Base-by-base conservation (phyloP, 2,329 filamentous ascomycete genomes). In the Endoconidiophora laricicola region DNA sequence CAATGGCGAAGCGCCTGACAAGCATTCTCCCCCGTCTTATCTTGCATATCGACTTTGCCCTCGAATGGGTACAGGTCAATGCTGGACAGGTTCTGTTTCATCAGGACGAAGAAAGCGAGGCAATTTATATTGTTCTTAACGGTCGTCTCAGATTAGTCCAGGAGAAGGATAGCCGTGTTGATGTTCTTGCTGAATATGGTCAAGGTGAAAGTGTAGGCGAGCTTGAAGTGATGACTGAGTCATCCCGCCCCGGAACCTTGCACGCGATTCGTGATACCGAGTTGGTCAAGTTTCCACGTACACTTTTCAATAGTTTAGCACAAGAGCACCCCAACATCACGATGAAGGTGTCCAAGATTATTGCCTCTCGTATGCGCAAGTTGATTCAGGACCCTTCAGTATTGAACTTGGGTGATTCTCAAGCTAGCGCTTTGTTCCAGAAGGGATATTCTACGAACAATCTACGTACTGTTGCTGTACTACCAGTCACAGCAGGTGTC, bases 261-360 rank as follows among this genome's bases (percentile, higher is more conserved):
- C 90, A 96, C 60, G 91, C 91, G 4, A 98, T 98, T 57, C 83
- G 91, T 52, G 91, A 96, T 56, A 96, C 91, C 0, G 91, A 98
- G 61, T 69, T 98, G 24, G 90, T 93, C 52, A 96, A 94, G 59
- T 94, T 98, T 54, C 91, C 91, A 1, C 84, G 90, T 52, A 94
- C 86, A 0, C 68, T 98, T 1, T 98, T 98, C 71, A 98, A 98
- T 69, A 98, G 91, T 60, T 75, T 98, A 48, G 91, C 91, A 0
- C 83, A 94, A 60, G 91, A 98, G 60, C 91, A 98, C 60, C 91
- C 91, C 4, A 93, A 87, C 41, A 98, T 98, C 60, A 96, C 91
- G 0, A 96, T 98, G 63, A 95, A 96, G 64, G 94, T 98, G 24
- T 96, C 91, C 1, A 98, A 96, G 64, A 91, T 98, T 57, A 95